phyloP scores from a whole-genome alignment of 2,329 filamentous ascomycete genomes.

The Piedraia hortae region DNA sequence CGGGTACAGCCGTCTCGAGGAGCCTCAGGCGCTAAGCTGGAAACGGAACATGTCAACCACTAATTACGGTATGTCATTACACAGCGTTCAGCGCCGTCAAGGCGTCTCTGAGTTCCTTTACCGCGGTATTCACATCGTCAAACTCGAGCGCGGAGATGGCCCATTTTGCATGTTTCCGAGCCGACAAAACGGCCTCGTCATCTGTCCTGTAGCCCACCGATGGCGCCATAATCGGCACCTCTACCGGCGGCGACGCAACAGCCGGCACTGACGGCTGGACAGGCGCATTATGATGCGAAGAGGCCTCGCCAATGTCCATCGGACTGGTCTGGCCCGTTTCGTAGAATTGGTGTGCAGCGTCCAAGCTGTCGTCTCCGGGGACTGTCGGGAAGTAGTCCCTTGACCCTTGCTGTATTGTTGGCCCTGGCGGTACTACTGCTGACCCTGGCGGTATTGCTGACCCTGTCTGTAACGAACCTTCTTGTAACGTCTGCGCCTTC shows the following conservation, averaged over 20 bases:
- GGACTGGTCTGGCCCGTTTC: too few relatives aligned
- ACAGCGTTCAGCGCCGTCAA: constrained; percentile 39
- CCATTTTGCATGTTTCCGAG: constrained; percentile 91
- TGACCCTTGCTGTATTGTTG: too few relatives aligned
- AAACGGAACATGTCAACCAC: too few relatives aligned
- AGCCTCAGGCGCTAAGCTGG: too few relatives aligned
- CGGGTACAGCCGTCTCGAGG: too few relatives aligned
- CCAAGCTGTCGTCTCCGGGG: too few relatives aligned
- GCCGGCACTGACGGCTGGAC: constrained; percentile 1
- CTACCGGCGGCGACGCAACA: constrained; percentile 1
- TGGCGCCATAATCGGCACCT: constrained; percentile 6
- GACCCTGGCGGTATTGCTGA: background rate
- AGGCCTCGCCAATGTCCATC: background rate
- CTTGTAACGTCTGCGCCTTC: constrained; percentile 2
- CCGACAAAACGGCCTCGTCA: constrained; percentile 42
- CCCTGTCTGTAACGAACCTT: constrained; percentile 11
- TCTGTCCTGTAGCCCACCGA: constrained; percentile 27
- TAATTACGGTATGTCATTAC: too few relatives aligned
- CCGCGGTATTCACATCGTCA: constrained; percentile 74
- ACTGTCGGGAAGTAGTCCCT: constrained; percentile 25
- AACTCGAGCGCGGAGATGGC: constrained; percentile 92
- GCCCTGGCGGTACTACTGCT: too few relatives aligned
- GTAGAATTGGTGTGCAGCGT: too few relatives aligned
- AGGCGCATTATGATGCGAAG: background rate
- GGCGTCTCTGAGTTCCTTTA: constrained; percentile 56